phyloP scores from a whole-genome alignment of 2,329 filamentous ascomycete genomes.

The Knufia fluminis region DNA sequence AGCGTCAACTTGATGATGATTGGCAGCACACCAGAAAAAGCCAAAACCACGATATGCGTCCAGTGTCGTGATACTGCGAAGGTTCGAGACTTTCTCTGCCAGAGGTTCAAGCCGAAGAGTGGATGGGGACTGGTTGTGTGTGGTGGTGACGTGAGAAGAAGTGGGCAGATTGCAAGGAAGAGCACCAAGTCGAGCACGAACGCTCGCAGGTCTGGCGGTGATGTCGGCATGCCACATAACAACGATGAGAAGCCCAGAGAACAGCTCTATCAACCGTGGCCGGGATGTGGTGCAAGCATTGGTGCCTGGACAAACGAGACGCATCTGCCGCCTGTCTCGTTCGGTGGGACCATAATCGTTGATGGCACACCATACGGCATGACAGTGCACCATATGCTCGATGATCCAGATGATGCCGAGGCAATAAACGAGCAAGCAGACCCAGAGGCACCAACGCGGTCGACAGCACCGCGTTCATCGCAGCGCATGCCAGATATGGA shows the following conservation, averaged over 20 bases:
- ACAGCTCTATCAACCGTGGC: constrained; percentile 71
- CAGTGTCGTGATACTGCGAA: constrained; percentile 45
- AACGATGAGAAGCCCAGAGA: constrained; percentile 30
- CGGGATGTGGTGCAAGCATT: constrained; percentile 81
- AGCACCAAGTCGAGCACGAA: constrained; percentile 24
- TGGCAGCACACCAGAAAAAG: constrained; percentile 47
- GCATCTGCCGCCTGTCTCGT: constrained; percentile 82
- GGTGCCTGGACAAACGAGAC: constrained; percentile 78
- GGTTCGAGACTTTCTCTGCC: constrained; percentile 49
- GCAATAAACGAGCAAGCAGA: constrained; percentile 28
- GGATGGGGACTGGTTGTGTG: constrained; percentile 53
- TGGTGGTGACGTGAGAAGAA: constrained; percentile 48
- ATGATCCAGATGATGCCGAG: constrained; percentile 48
- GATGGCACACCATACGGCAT: constrained; percentile 82
- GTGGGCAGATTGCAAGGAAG: constrained; percentile 39
- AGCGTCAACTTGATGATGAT: constrained; percentile 53
- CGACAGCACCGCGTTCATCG: constrained; percentile 32
- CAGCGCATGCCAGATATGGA: constrained; percentile 26
- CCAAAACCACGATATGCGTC: constrained; percentile 53
- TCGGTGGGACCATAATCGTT: constrained; percentile 77
- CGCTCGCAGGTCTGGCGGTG: constrained; percentile 17
- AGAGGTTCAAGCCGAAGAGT: constrained; percentile 46
- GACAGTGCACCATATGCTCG: constrained; percentile 95
- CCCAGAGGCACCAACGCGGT: constrained; percentile 30
- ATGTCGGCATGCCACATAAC: constrained; percentile 11